Conservation (phyloP, 768 basidiomycete species). For the Omphalotus guepiniiformis region DNA sequence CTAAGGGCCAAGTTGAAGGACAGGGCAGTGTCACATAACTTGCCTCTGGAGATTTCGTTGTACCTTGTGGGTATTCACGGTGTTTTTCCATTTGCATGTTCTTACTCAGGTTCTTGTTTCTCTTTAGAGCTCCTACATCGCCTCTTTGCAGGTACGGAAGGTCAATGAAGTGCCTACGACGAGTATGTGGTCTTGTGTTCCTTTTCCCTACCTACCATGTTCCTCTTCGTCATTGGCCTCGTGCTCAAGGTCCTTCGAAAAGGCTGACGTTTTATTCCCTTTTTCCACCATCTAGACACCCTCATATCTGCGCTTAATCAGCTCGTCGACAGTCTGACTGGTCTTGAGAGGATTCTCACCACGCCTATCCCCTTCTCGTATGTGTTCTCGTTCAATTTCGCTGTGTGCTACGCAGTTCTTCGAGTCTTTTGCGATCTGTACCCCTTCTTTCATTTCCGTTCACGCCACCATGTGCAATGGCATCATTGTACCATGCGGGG, state of each 20-base stretch:
- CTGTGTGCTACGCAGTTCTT: background rate
- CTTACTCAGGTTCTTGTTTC: background rate
- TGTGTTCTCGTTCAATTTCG: constrained; percentile 14
- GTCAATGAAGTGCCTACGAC: constrained; percentile 54
- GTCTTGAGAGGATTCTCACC: constrained; percentile 68
- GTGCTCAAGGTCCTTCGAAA: background rate
- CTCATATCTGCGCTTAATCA: constrained; percentile 46
- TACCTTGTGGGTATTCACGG: constrained; percentile 48
- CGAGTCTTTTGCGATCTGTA: background rate
- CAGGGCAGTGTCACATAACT: constrained; percentile 48
- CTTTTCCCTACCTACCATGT: background rate
- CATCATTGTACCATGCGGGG: background rate
- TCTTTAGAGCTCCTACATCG: constrained; percentile 62
- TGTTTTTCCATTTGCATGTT: background rate
- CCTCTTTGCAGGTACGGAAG: constrained; percentile 55
- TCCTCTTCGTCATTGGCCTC: background rate
- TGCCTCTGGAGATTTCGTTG: constrained; percentile 66
- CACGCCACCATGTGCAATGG: background rate
- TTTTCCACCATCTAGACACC: constrained; percentile 28
- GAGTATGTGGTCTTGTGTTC: constrained; percentile 35
- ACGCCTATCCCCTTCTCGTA: constrained; percentile 77
- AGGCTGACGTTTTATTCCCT: background rate
- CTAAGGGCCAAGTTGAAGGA: constrained; percentile 46
- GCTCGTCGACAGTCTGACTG: constrained; percentile 63
- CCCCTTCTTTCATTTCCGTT: background rate